phyloP scores from a whole-genome alignment of 1,139 yeast species.

The Blastobotrys aristatus region DNA sequence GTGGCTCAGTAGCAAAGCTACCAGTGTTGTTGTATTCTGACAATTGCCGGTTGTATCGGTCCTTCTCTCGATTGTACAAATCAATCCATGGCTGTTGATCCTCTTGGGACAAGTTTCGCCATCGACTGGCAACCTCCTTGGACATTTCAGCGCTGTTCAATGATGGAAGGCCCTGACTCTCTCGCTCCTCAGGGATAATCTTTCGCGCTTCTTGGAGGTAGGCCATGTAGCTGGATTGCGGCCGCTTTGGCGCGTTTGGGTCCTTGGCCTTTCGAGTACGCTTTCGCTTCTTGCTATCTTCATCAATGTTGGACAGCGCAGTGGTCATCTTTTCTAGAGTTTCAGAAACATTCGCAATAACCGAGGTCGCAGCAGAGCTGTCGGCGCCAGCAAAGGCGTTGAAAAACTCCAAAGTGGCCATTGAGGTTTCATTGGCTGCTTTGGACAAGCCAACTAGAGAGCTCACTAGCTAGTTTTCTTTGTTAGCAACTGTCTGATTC shows the following conservation, averaged over 20 bases:
- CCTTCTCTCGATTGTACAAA: constrained; percentile 62
- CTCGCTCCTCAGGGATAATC: constrained; percentile 57
- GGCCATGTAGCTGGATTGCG: constrained; percentile 75
- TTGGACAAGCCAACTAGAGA: constrained; percentile 74
- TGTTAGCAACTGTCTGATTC: too few species aligned
- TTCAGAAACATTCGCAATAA: constrained; percentile 26
- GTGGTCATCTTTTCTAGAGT: constrained; percentile 14
- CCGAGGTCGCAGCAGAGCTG: constrained; percentile 4
- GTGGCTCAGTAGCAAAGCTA: not conserved
- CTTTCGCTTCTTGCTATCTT: constrained; percentile 33
- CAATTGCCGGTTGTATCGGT: constrained; percentile 57
- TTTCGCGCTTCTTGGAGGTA: constrained; percentile 45
- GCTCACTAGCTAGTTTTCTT: constrained; percentile 52
- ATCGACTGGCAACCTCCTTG: constrained; percentile 67
- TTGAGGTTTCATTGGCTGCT: constrained; percentile 75
- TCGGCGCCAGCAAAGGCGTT: constrained; percentile 37
- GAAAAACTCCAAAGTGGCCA: constrained; percentile 71
- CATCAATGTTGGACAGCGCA: not conserved
- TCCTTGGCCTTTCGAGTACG: constrained; percentile 40
- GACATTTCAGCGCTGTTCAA: constrained; percentile 73
- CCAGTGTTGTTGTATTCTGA: constrained; percentile 49
- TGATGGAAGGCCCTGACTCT: constrained; percentile 52
- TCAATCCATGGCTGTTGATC: constrained; percentile 76
- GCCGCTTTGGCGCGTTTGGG: constrained; percentile 53
- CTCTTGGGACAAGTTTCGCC: constrained; percentile 62